Base-by-base conservation (phyloP, 345 rosid genomes). In the Eucalyptus paniculata region DNA sequence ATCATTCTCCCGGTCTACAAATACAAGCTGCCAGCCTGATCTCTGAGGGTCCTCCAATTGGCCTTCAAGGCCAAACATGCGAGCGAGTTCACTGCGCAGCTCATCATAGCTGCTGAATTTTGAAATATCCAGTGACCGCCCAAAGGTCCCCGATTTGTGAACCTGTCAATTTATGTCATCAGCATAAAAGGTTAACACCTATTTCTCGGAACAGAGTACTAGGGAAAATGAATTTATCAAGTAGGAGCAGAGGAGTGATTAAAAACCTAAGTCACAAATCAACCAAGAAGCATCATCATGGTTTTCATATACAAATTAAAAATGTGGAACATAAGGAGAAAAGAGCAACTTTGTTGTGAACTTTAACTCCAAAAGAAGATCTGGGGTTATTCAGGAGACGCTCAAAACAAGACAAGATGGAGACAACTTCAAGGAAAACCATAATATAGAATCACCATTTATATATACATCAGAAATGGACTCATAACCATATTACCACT, bases 1-100 rank as follows among this genome's bases (percentile, higher is more conserved):
- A 54, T 93, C 94, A 69, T 92, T 93, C 94, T 93, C 94, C 93
- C 93, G 90, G 93, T 93, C 94, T 62, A 92, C 93, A 88, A 93
- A 92, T 91, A 93, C 93, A 93, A 93, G 94, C 94, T 93, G 94
- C 94, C 94, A 93, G 94, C 94, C 93, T 93, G 94, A 93, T 93
- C 94, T 93, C 93, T 89, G 93, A 87, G 91, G 93, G 87, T 92
- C 94, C 93, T 92, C 94, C 89, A 93, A 85, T 91, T 93, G 94
- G 92, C 93, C 94, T 93, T 93, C 94, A 24, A 93, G 92, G 92
- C 93, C 94, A 90, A 92, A 93, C 91, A 91, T 88, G 37, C 90
- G 91, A 87, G 93, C 93, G 50, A 93, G 93, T 87, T 93, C 94
- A 92, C 92, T 44, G 40, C 93, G 93, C 92, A 93, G 93, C 91